Evolutionary conservation across 1,139 yeast species (phyloP), one percentile per base, ranked within the genome.

Genomic region (Diutina mesorugosa): DNA sequence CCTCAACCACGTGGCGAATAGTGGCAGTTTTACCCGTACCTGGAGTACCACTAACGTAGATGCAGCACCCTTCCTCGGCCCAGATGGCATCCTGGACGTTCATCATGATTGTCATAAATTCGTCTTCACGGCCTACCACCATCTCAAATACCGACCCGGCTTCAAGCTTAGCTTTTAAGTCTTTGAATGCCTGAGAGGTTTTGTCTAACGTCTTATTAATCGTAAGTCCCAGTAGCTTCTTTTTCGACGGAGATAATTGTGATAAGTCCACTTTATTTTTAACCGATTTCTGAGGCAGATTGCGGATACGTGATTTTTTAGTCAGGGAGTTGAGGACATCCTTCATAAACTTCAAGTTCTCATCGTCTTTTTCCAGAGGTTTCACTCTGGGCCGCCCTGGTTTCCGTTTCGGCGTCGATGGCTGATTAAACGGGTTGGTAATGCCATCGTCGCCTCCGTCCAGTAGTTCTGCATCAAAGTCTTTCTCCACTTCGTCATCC

Each of bases 1-100:
- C 90, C 32, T 80, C 77, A 52, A 95, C 79, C 0, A 88, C 98
- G 64, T 90, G 96, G 58, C 96, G 73, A 3, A 93, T 85, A 0
- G 98, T 93, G 6, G 96, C 95, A 0, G 99, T 93, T 67, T 93
- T 93, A 14, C 99, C 99, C 4, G 95, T 91, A 10, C 99, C 99
- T 0, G 99, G 99, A 0, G 97, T 90, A 1, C 99, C 99, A 69
- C 97, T 89, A 6, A 93, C 84, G 65, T 91, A 93, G 6, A 93
- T 72, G 64, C 97, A 89, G 21, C 93, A 81, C 0, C 99, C 98
- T 1, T 86, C 79, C 53, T 81, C 81, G 4, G 21, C 14, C 18
- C 85, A 79, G 45, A 93, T 81, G 1, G 97, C 90, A 56, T 83
- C 77, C 63, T 90, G 93, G n/a, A 93, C 68, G 55, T 84, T 83